Base-by-base conservation (phyloP, 768 basidiomycete genomes). In the Rhodotorula diobovata region DNA sequence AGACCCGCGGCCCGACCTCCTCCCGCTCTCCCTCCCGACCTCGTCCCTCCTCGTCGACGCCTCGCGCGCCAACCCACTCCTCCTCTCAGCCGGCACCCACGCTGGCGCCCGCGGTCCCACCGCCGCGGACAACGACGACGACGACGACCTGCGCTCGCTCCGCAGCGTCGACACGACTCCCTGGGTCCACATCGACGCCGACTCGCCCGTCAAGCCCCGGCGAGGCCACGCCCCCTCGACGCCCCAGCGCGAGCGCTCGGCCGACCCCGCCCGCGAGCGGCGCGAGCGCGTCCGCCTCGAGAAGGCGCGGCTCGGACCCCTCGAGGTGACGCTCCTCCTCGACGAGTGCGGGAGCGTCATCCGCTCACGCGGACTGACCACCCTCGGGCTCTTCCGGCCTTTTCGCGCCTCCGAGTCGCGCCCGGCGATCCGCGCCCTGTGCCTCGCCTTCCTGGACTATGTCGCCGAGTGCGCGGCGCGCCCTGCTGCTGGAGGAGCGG, bases 321-420 rank as follows among this genome's bases (percentile, higher is more conserved):
- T 25, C 2, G 56, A 63, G 20, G 58, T 53, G 6, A 48, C 56
- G 43, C 48, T 70, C 2, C 34, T 70, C 34, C 2, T 70, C 9
- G 63, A 60, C 25, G 57, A 59, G 34, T 70, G 68, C 35, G 63
- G 57, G 9, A 28, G 7, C 50, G 69, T 66, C 11, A 63, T 70
- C 39, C 53, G 64, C 21, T 14, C 39, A 21, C 51, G 64, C 23
- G 69, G 73, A 0, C 43, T 66, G 8, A 63, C 63, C 16, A 75
- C 70, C 18, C 57, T 75, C n/a, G 73, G 73, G 18, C 46, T 75
- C 50, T 75, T 75, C 39, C 69, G 73, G 45, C 73, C 73, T 21
- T 75, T 37, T 48, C 66, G 73, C 20, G 55, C 66, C n/a, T 37
- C 63, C 35, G 73, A 75, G 35, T 61, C 61, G 2, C 63, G n/a